Percentiles rank a stretch among this genome's conserved stretches.
Evolutionary conservation across 1,139 yeast genomes (phyloP).

Genomic region (Nakaseomyces sp.): DNA sequence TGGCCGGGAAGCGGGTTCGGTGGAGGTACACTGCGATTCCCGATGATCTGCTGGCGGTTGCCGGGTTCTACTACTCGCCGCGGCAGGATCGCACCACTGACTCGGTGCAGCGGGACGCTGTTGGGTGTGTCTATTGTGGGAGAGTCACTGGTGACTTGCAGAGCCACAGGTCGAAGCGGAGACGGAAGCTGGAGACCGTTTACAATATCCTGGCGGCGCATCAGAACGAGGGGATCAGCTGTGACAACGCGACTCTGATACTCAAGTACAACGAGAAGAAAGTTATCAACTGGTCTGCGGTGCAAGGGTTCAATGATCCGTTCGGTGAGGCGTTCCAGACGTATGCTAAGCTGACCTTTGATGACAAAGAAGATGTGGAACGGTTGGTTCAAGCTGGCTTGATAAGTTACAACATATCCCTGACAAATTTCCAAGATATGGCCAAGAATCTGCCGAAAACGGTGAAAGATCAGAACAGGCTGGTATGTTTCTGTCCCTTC

Average conservation of each 20-base stretch:
- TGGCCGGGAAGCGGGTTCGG: constrained; percentile 24
- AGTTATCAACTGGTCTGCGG: constrained; percentile 16
- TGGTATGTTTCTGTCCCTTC: constrained; percentile 24
- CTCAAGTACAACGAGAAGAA: constrained; percentile 4
- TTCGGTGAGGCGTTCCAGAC: constrained; percentile 9
- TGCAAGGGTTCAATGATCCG: constrained; percentile 17
- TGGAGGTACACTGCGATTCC: constrained; percentile 38
- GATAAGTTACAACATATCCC: constrained; percentile 22
- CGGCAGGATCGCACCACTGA: constrained; percentile 10
- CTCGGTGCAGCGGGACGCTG: constrained; percentile 36
- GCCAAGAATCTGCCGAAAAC: too few species aligned
- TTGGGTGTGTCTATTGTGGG: constrained; percentile 55
- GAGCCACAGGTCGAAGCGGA: constrained; percentile 21
- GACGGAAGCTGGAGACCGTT: constrained; percentile 19
- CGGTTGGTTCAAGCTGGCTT: constrained; percentile 17
- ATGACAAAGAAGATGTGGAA: background rate
- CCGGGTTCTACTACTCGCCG: constrained; percentile 69
- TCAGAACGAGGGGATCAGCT: constrained; percentile 5
- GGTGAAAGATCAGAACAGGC: constrained; percentile 8
- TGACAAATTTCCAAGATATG: constrained; percentile 15
- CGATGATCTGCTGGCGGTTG: constrained; percentile 42
- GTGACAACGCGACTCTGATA: background rate
- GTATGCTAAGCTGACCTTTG: constrained; percentile 16
- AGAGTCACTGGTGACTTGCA: constrained; percentile 28
- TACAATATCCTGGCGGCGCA: constrained; percentile 22